Evolutionary conservation across 495 filamentous ascomycete species (phyloP).

Genomic region (Daldinia caldariorum): DNA sequence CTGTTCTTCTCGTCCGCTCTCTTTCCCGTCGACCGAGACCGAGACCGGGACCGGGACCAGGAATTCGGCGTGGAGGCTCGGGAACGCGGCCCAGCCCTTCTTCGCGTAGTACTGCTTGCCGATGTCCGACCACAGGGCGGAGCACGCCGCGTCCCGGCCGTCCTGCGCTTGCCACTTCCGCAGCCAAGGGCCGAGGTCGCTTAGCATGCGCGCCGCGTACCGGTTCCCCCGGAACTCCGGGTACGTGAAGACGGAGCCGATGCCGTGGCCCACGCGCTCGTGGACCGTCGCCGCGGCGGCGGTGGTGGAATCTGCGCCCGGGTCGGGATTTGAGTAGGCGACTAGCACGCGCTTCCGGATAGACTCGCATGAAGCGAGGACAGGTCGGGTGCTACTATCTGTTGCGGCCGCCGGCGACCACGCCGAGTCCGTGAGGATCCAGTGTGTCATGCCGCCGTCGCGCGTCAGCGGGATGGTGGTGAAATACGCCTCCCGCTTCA

Average conservation of each 20-base stretch:
- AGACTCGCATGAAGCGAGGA: constrained; percentile 85
- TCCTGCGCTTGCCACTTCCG: constrained; percentile 47
- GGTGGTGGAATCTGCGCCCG: too few species aligned
- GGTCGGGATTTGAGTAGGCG: constrained; percentile 40
- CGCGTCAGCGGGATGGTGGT: constrained; percentile 70
- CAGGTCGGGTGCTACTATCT: constrained; percentile 63
- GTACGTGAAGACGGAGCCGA: constrained; percentile 88
- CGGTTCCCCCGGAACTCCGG: constrained; percentile 75
- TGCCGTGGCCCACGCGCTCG: constrained; percentile 77
- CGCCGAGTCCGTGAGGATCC: constrained; percentile 77
- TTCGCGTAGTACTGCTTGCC: constrained; percentile 90
- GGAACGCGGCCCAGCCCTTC: constrained; percentile 80
- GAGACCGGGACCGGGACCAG: constrained; percentile 51
- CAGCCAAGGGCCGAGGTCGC: constrained; percentile 54
- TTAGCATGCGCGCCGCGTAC: constrained; percentile 75
- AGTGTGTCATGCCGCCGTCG: constrained; percentile 81
- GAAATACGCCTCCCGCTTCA: constrained; percentile 79
- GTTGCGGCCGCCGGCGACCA: constrained; percentile 47
- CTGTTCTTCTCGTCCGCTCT: too few species aligned
- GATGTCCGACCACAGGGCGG: constrained; percentile 91
- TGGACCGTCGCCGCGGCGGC: constrained; percentile 51
- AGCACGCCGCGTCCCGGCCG: constrained; percentile 61
- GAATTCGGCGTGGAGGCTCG: constrained; percentile 75
- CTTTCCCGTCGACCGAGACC: constrained; percentile 20
- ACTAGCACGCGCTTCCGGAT: constrained; percentile 76